Conservation (phyloP, 2,329 filamentous ascomycete species). For the Paecilomyces sp. region DNA sequence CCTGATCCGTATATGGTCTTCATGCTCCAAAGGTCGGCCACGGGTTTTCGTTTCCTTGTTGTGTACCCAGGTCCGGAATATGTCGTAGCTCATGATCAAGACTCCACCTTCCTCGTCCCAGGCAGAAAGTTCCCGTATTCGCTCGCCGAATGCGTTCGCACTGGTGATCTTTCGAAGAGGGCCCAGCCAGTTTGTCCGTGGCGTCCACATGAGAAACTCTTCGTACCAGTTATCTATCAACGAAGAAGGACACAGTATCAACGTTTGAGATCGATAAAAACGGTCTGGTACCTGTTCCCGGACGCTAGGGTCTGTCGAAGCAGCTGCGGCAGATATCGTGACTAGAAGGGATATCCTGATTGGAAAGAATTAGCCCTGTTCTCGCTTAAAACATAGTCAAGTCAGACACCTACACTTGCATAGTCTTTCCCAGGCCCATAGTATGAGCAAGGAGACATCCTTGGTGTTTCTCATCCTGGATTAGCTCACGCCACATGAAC, state of each 20-base stretch:
- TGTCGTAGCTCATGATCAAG: constrained; percentile 66
- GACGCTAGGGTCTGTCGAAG: constrained; percentile 52
- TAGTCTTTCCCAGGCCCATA: constrained; percentile 89
- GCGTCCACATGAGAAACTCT: constrained; percentile 66
- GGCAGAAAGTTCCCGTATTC: constrained; percentile 40
- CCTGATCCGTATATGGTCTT: constrained; percentile 33
- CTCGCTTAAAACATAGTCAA: not conserved
- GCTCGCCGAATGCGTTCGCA: constrained; percentile 23
- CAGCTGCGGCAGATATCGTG: constrained; percentile 60
- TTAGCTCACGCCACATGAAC: constrained; percentile 83
- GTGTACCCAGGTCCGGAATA: constrained; percentile 50
- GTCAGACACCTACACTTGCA: constrained; percentile 58
- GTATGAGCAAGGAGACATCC: constrained; percentile 81
- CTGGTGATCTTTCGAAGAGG: constrained; percentile 50
- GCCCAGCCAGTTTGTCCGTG: constrained; percentile 47
- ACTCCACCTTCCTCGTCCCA: constrained; percentile 66
- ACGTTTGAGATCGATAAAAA: constrained; percentile 55
- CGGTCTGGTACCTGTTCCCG: constrained; percentile 60
- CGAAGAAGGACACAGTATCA: constrained; percentile 69
- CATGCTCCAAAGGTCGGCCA: constrained; percentile 21
- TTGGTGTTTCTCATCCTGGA: constrained; percentile 55
- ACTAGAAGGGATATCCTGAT: constrained; percentile 66
- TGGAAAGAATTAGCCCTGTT: not conserved
- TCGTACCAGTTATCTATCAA: constrained; percentile 78
- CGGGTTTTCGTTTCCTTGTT: constrained; percentile 23